phyloP scores from a whole-genome alignment of 2,329 filamentous ascomycete genomes.

The Exophiala sp. region DNA sequence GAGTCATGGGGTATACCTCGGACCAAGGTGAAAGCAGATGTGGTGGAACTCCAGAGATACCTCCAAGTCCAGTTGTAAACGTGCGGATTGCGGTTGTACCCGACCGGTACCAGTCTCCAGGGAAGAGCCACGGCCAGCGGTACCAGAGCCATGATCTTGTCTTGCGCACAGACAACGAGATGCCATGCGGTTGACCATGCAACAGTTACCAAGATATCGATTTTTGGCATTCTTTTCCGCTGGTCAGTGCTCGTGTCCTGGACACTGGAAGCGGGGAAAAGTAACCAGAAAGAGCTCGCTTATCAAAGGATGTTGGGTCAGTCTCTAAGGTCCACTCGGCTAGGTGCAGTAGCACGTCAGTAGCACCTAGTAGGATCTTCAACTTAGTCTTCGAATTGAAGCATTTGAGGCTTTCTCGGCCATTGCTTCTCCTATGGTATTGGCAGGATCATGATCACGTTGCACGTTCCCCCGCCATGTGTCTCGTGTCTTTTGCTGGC shows the following conservation, averaged over 20 bases:
- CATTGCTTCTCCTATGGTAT: no score
- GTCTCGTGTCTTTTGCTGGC: no score
- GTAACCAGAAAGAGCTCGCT: constrained; percentile 4
- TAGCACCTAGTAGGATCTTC: constrained; percentile 1
- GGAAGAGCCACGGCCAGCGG: background rate
- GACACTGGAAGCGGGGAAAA: background rate
- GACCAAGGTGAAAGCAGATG: background rate
- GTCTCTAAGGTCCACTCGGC: constrained; percentile 3
- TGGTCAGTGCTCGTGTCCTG: background rate
- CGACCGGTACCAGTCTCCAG: constrained; percentile 10
- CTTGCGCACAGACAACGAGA: constrained; percentile 8
- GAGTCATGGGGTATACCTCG: constrained; percentile 13
- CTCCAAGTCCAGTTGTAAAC: constrained; percentile 1
- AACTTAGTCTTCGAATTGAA: no score
- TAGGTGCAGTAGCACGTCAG: constrained; percentile 9
- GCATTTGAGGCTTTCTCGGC: no score
- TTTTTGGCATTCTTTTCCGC: background rate
- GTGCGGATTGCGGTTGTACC: constrained; percentile 8
- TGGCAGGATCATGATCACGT: no score
- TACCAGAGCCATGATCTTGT: constrained; percentile 11
- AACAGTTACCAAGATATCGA: constrained; percentile 1
- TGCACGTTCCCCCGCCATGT: no score
- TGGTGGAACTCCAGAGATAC: constrained; percentile 9
- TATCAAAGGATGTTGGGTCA: background rate
- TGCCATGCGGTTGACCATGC: constrained; percentile 12